A percentile compares a stretch with the other conserved stretches of the same genome.
Evolutionary conservation across 2,329 filamentous ascomycete species (phyloP).

Genomic region (Sporothrix brunneoviolacea): DNA sequence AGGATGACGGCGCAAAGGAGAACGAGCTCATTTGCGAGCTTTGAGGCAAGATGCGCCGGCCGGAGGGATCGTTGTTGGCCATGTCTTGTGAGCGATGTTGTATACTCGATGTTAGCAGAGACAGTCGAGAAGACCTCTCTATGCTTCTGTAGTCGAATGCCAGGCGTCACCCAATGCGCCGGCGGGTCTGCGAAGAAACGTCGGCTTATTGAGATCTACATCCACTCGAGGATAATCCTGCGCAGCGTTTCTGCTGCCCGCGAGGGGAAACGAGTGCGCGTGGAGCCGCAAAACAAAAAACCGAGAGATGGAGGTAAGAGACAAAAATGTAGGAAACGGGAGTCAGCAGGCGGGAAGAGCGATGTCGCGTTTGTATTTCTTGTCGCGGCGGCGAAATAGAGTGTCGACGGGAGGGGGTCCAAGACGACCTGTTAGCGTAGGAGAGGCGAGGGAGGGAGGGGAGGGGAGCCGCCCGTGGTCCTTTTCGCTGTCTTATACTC

Average conservation of each 20-base stretch:
- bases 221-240: constrained; percentile 9
- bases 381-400: constrained; percentile 1
- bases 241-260: background rate
- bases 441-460: background rate
- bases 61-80: constrained; percentile 53
- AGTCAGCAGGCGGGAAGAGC: background rate
- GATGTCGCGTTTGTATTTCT: constrained; percentile 2
- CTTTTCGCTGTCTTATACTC: background rate
- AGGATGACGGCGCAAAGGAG: constrained; percentile 63
- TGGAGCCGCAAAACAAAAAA: background rate
- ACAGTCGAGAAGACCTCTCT: background rate
- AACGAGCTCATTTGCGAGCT: constrained; percentile 67
- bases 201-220: constrained; percentile 12
- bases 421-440: constrained; percentile 6
- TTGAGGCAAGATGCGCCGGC: constrained; percentile 59
- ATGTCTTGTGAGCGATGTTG: constrained; percentile 32
- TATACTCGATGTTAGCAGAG: background rate
- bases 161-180: constrained; percentile 15
- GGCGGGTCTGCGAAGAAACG: constrained; percentile 5
- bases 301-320: background rate
- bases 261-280: background rate
- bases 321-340: background rate
- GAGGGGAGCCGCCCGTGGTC: background rate
- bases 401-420: constrained; percentile 1
- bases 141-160: background rate